Conservation (phyloP, 2,329 filamentous ascomycete species). For the Clonostachys rhizophaga region DNA sequence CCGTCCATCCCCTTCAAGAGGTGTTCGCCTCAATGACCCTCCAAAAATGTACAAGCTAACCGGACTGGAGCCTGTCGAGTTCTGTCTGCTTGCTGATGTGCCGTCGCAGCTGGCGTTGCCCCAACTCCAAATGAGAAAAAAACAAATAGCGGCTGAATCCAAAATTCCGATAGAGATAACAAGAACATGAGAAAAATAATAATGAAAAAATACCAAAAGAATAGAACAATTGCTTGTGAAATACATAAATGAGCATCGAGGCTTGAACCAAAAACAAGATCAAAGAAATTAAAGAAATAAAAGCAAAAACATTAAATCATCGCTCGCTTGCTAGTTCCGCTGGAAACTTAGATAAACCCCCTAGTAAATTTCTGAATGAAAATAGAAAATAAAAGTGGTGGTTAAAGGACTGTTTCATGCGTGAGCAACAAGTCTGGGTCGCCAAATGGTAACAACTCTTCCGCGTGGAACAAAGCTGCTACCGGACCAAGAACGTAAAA, state of each 20-base stretch:
- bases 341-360: slow-evolving; percentile 20
- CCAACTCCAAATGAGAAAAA: neutral
- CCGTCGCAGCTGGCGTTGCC: neutral
- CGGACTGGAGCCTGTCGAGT: slow-evolving; percentile 2
- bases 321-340: slow-evolving; percentile 28
- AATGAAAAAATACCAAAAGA: slow-evolving; percentile 15
- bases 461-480: slow-evolving; percentile 11
- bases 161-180: neutral
- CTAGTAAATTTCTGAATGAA: slow-evolving; percentile 19
- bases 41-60: slow-evolving; percentile 2
- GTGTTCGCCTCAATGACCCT: no score
- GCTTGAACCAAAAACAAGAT: slow-evolving; percentile 4
- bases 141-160: neutral
- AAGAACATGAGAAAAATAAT: slow-evolving; percentile 6
- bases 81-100: neutral
- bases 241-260: no score
- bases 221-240: slow-evolving; percentile 18
- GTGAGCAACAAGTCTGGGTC: slow-evolving; percentile 41
- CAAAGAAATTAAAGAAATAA: no score
- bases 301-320: slow-evolving; percentile 11
- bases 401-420: slow-evolving; percentile 30
- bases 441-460: slow-evolving; percentile 16
- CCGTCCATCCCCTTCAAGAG: no score
- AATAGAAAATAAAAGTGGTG: slow-evolving; percentile 17
- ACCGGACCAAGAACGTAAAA: slow-evolving; percentile 3